These are phyloP conservation scores for Spatholobus suberectus DNA, from an alignment of 306 rosid species.

Conservation along the genomic window DNA sequence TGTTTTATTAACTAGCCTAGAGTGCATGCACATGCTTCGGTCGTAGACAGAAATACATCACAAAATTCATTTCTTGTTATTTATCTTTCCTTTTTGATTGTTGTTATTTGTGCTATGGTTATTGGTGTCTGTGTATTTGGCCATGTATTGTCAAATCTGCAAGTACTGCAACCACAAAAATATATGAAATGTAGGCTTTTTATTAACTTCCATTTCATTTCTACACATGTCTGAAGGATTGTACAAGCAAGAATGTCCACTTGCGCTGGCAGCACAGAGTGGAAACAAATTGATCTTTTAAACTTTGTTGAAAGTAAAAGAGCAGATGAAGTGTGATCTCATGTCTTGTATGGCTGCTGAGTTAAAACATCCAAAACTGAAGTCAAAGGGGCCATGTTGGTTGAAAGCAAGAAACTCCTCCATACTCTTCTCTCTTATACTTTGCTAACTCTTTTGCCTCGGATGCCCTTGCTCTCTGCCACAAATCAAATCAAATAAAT, in stretches of 20 bases:
- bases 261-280: conserved; percentile 48
- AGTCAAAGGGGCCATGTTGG: conserved; percentile 83
- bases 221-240: conserved; percentile 47
- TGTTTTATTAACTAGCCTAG: background rate
- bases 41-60: conserved; percentile 12
- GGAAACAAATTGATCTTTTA: conserved; percentile 57
- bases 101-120: background rate
- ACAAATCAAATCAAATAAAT: conserved; percentile 32
- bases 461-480: conserved; percentile 78
- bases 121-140: background rate
- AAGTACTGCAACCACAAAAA: conserved; percentile 16
- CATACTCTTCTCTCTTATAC: conserved; percentile 73
- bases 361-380: conserved; percentile 57
- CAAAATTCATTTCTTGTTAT: background rate
- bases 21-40: conserved; percentile 11
- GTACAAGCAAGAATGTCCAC: conserved; percentile 69
- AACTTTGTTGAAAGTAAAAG: conserved; percentile 32
- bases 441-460: conserved; percentile 74
- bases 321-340: conserved; percentile 52
- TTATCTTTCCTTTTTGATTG: background rate
- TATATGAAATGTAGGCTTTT: conserved; percentile 37
- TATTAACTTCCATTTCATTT: conserved; percentile 52
- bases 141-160: conserved; percentile 9
- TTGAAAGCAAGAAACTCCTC: conserved; percentile 69
- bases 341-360: conserved; percentile 56